Evolutionary conservation across 2,329 filamentous ascomycete genomes (phyloP), one percentile per base, ranked within the genome.

Genomic region (Pestalotiopsis sp.): DNA sequence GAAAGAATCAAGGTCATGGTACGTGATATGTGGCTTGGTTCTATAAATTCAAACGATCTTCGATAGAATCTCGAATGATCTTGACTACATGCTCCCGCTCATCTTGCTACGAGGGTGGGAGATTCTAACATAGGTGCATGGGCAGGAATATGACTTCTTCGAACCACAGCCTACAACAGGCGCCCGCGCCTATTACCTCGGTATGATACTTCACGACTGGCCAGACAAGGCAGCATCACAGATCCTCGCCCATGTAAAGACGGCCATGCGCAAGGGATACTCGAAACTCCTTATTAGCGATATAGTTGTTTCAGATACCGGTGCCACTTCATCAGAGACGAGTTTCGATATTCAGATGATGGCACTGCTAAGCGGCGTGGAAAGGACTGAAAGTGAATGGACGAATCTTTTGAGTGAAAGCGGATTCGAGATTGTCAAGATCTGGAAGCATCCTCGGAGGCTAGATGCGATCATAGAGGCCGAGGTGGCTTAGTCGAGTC

Each of bases 191-290:
- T 81, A 81, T 67, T 80, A 75, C 69, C 70, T 79, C 12, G 72
- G 76, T 52, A 73, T 71, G 0, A 73, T 83, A 14, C 75, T 83
- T 9, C 81, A 83, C 45, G 80, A 83, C 69, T 83, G 79, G 80
- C 75, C 78, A 0, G 78, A 83, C 65, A 72, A 72, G 12, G 71
- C 77, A n/a, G 76, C 76, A 0, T 25, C 70, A 2, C 57, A 70
- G 17, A 82, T 83, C 36, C 68, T 84, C 9, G 69, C 70, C 25
- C 73, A 81, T 7, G 67, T 68, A 1, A 83, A 89, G 25, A 87
- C 90, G 72, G 85, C 81, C 2, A 89, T 89, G 82, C 90, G 90
- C 25, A 73, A 69, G 61, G 75, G 79, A 61, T 79, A 82, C 70
- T 82, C 80, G 6, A 81, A 82, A 66, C 58, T 85, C 4, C 71